Evolutionary conservation across 176 grass and related monocot genomes (phyloP).

Genomic region (Oryza australiensis): DNA sequence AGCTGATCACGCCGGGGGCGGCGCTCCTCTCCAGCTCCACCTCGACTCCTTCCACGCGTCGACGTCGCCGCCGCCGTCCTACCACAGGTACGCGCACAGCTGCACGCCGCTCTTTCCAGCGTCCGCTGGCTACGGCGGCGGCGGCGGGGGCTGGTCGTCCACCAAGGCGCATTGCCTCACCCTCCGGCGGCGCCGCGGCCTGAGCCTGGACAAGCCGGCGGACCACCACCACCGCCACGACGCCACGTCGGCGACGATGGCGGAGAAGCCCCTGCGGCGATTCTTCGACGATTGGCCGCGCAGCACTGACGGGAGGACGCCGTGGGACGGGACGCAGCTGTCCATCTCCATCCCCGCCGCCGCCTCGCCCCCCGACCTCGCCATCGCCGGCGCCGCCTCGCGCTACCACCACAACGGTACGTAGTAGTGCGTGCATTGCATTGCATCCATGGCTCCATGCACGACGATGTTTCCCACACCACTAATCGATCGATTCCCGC

Average conservation of each 20-base stretch:
- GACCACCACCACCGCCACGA: neutral
- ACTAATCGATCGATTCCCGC: neutral
- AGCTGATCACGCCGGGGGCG: neutral
- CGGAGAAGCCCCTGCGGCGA: constrained; percentile 63
- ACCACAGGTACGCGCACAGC: constrained; percentile 56
- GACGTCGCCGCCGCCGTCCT: constrained; percentile 49
- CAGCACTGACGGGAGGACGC: constrained; percentile 23
- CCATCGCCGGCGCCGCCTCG: constrained; percentile 9
- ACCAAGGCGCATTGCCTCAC: constrained; percentile 52
- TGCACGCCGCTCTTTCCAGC: constrained; percentile 13
- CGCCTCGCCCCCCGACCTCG: neutral
- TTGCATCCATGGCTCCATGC: neutral
- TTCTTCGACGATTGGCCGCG: constrained; percentile 85
- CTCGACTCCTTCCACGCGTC: constrained; percentile 33
- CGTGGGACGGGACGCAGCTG: constrained; percentile 60
- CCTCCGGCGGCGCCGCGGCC: constrained; percentile 55
- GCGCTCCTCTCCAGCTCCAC: constrained; percentile 48
- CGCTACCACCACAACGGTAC: constrained; percentile 26
- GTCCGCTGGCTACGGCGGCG: constrained; percentile 32
- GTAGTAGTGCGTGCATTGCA: neutral
- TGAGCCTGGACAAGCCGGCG: constrained; percentile 59
- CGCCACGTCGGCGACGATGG: neutral
- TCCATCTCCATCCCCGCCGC: constrained; percentile 58
- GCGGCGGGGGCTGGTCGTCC: constrained; percentile 20
- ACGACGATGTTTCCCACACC: neutral